These are phyloP conservation scores for Emericellopsis cladophorae DNA, from an alignment of 2,329 filamentous ascomycete genomes.

Conservation along the genomic window DNA sequence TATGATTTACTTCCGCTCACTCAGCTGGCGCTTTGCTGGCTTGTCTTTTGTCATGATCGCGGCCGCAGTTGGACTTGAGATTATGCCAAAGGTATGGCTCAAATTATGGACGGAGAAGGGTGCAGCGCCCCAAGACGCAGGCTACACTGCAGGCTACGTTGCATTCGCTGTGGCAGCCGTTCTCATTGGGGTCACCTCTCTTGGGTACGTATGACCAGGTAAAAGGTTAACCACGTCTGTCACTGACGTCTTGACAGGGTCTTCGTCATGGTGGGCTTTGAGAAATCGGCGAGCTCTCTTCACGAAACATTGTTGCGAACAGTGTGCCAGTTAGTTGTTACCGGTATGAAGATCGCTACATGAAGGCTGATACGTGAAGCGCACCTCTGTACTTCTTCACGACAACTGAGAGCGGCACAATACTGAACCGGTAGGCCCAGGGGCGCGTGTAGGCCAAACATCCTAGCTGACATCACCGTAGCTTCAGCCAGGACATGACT, in stretches of 20 bases:
- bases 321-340: slow-evolving; percentile 7
- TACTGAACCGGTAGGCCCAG: slow-evolving; percentile 18
- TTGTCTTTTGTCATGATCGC: slow-evolving; percentile 1
- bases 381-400: slow-evolving; percentile 21
- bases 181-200: slow-evolving; percentile 3
- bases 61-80: slow-evolving; percentile 3
- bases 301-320: slow-evolving; percentile 9
- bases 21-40: slow-evolving; percentile 1
- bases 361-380: slow-evolving; percentile 2
- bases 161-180: not conserved
- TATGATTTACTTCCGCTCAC: slow-evolving; percentile 11
- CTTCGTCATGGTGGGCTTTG: slow-evolving; percentile 5
- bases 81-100: slow-evolving; percentile 5
- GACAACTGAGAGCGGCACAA: slow-evolving; percentile 17
- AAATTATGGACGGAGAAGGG: slow-evolving; percentile 7
- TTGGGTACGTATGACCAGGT: slow-evolving; percentile 4
- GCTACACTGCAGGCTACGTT: not conserved
- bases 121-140: not conserved
- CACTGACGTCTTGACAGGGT: slow-evolving; percentile 5
- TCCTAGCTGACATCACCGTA: slow-evolving; percentile 11
- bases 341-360: no score
- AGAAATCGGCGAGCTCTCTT: slow-evolving; percentile 8
- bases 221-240: not conserved
- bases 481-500: slow-evolving; percentile 29
- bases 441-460: not conserved